Conservation (phyloP, 1,139 yeast genomes). For the Saccharomyces pastorianus region DNA sequence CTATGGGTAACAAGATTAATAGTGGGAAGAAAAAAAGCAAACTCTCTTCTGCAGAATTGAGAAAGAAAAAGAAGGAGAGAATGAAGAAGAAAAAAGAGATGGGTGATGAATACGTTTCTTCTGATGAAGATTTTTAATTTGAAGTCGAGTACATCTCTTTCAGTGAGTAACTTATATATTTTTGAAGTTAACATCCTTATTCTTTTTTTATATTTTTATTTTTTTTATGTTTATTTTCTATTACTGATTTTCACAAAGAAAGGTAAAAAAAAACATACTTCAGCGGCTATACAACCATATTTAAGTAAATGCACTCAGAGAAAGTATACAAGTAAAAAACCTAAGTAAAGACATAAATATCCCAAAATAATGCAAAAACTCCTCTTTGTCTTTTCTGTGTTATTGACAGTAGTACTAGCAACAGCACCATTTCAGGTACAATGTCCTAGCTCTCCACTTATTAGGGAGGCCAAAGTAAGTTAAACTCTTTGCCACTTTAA, state of each 20-base stretch:
- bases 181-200: not conserved
- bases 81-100: slow-evolving; percentile 99
- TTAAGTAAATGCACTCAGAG: not conserved
- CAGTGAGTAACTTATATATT: not conserved
- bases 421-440: slow-evolving; percentile 35
- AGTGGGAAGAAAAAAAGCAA: slow-evolving; percentile 90
- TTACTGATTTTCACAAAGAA: not conserved
- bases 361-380: not conserved
- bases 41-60: slow-evolving; percentile 94
- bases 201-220: not conserved
- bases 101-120: slow-evolving; percentile 97
- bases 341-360: not conserved
- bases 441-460: slow-evolving; percentile 37
- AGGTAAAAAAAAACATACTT: not conserved
- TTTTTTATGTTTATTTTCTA: not conserved
- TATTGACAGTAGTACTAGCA: slow-evolving; percentile 11
- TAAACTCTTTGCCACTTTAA: not conserved
- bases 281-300: not conserved
- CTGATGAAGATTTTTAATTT: slow-evolving; percentile 51
- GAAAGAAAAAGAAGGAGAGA: slow-evolving; percentile 99
- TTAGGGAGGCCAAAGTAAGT: slow-evolving; percentile 37
- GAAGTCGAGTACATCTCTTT: not conserved
- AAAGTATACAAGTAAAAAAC: not conserved
- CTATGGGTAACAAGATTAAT: slow-evolving; percentile 99
- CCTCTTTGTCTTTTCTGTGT: not conserved